Evolutionary conservation across 164 flowering plant species (phyloP).

Genomic region (Vitis rupestris): DNA sequence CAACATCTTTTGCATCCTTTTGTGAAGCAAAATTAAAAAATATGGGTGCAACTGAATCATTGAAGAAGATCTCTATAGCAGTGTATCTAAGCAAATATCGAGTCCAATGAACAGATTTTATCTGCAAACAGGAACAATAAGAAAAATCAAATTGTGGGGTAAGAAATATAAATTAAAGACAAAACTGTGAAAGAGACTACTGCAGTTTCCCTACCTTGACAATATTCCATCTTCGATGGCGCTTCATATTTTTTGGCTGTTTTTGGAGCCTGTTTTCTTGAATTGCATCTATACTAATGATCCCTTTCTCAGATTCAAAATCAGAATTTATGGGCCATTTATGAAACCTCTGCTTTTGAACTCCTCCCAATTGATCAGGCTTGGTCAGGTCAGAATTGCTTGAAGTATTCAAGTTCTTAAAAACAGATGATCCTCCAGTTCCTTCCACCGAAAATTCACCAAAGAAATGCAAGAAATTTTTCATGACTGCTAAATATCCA

Average conservation of each 20-base stretch:
- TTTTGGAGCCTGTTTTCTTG: slow-evolving; percentile 30
- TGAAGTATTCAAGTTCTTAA: slow-evolving; percentile 40
- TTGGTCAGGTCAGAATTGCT: slow-evolving; percentile 39
- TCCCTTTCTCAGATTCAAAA: slow-evolving; percentile 46
- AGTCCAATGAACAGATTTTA: slow-evolving; percentile 95
- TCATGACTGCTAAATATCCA: slow-evolving; percentile 83
- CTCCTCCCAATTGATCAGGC: slow-evolving; percentile 28
- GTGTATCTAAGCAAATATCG: slow-evolving; percentile 91
- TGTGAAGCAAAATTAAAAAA: slow-evolving; percentile 84
- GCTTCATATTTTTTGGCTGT: slow-evolving; percentile 56
- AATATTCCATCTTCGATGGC: slow-evolving; percentile 85
- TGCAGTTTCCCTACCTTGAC: slow-evolving; percentile 50
- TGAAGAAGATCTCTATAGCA: slow-evolving; percentile 88
- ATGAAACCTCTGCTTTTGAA: slow-evolving; percentile 39
- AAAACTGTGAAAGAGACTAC: not conserved
- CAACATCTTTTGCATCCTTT: slow-evolving; percentile 86
- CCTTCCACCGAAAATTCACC: slow-evolving; percentile 95
- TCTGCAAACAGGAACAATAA: slow-evolving; percentile 37
- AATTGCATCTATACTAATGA: slow-evolving; percentile 22
- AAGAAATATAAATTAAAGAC: not conserved
- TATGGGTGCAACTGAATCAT: slow-evolving; percentile 75
- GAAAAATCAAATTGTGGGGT: not conserved
- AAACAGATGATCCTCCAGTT: slow-evolving; percentile 87
- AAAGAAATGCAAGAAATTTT: slow-evolving; percentile 75
- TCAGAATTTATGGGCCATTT: slow-evolving; percentile 40